Conservation (phyloP, 2,329 filamentous ascomycete species). For the Cladosporium phlei region DNA sequence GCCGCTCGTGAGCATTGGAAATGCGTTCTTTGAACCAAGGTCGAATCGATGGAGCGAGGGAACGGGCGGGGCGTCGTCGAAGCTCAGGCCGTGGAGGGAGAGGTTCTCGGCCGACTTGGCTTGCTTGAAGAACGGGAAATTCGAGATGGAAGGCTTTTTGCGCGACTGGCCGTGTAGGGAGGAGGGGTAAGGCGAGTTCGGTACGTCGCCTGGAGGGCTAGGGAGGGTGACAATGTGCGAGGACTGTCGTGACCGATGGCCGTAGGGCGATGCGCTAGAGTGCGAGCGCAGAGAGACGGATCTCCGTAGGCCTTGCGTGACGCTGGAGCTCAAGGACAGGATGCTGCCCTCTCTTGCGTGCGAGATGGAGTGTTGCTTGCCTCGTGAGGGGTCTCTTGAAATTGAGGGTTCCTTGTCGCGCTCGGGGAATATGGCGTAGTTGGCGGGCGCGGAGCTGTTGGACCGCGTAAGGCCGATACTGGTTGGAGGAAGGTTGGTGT, state of each 20-base stretch:
- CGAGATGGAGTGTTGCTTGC: slow-evolving; percentile 8
- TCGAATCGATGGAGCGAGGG: slow-evolving; percentile 6
- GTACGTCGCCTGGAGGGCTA: slow-evolving; percentile 23
- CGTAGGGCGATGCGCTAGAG: slow-evolving; percentile 20
- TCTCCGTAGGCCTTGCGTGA: slow-evolving; percentile 35
- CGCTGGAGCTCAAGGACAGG: slow-evolving; percentile 22
- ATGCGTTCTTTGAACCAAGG: slow-evolving; percentile 3
- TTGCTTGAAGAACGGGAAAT: slow-evolving; percentile 6
- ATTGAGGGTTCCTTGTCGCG: neutral
- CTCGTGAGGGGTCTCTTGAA: neutral
- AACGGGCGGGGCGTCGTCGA: slow-evolving; percentile 9
- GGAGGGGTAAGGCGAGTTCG: slow-evolving; percentile 17
- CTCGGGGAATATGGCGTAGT: slow-evolving; percentile 9
- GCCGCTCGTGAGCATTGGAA: slow-evolving; percentile 2
- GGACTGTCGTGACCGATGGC: slow-evolving; percentile 24
- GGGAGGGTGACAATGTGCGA: slow-evolving; percentile 33
- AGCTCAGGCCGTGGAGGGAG: slow-evolving; percentile 6
- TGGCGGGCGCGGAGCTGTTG: neutral
- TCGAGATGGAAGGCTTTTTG: slow-evolving; percentile 22
- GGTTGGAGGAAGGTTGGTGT: no score
- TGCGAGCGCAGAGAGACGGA: slow-evolving; percentile 38
- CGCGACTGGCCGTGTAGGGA: slow-evolving; percentile 26
- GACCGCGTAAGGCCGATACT: neutral
- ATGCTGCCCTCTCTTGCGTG: slow-evolving; percentile 26
- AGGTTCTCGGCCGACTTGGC: slow-evolving; percentile 14